Evolutionary conservation across 2,329 filamentous ascomycete genomes (phyloP).

Genomic region (Fusarium annulatum): DNA sequence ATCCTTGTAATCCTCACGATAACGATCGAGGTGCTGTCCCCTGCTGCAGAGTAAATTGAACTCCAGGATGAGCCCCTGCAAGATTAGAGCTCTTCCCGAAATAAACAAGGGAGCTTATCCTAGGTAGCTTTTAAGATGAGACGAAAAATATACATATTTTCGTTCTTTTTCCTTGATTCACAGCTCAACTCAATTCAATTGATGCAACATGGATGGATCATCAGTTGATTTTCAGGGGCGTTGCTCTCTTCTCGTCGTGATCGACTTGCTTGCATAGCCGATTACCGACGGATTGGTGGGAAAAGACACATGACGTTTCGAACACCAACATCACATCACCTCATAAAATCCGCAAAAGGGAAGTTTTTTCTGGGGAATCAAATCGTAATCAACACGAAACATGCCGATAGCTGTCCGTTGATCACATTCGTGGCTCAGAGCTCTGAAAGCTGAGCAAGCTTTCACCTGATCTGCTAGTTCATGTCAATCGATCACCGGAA

Average conservation of each 20-base stretch:
- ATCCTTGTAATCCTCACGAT: slow-evolving; percentile 24
- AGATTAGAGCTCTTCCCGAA: slow-evolving; percentile 29
- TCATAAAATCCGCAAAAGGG: slow-evolving; percentile 10
- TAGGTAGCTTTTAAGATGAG: slow-evolving; percentile 7
- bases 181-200: neutral
- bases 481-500: neutral
- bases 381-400: slow-evolving; percentile 4
- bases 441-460: neutral
- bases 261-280: slow-evolving; percentile 35
- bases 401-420: neutral
- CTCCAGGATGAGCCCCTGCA: slow-evolving; percentile 11
- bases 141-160: neutral
- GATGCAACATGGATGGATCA: neutral
- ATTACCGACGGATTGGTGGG: slow-evolving; percentile 28
- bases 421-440: neutral
- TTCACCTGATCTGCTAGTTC: slow-evolving; percentile 9
- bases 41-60: slow-evolving; percentile 27
- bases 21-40: slow-evolving; percentile 8
- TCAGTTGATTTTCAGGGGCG: slow-evolving; percentile 29
- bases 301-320: slow-evolving; percentile 31
- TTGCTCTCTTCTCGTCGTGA: slow-evolving; percentile 10
- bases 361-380: slow-evolving; percentile 17
- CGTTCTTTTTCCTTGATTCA: neutral
- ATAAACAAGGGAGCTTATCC: slow-evolving; percentile 32
- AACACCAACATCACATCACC: slow-evolving; percentile 35